Percentiles rank a stretch among this genome's conserved stretches.
These are phyloP conservation scores for Volvox africanus DNA, from an alignment of 139 green algal genomes.

Conservation along the genomic window DNA sequence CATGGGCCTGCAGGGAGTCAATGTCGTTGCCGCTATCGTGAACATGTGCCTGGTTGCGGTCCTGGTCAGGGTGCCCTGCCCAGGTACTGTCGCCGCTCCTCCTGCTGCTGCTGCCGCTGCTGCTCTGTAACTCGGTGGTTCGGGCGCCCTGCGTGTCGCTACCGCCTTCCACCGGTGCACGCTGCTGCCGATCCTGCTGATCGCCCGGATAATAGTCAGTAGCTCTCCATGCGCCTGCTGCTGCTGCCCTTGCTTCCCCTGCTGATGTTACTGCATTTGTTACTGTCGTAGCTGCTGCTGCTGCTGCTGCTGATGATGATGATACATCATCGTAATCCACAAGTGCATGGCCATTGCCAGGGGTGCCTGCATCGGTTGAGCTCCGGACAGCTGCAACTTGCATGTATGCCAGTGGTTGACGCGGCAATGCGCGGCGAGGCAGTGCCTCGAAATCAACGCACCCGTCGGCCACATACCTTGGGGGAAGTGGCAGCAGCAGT, in stretches of 20 bases:
- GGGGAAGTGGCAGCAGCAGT: background rate
- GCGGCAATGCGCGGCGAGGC: conserved; percentile 8
- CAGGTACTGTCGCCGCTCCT: background rate
- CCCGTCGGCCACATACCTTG: conserved; percentile 45
- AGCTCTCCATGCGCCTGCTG: background rate
- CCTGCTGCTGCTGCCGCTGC: background rate
- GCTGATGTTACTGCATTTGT: background rate
- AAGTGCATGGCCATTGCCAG: no score
- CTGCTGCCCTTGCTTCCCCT: background rate
- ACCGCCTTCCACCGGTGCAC: no score
- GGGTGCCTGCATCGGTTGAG: no score
- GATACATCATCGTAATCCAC: background rate
- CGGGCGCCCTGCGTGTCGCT: no score
- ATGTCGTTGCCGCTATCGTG: no score
- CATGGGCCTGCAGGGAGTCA: background rate
- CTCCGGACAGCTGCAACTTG: no score
- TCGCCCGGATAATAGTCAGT: no score
- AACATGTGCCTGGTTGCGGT: no score
- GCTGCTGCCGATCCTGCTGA: no score
- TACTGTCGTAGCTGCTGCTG: background rate
- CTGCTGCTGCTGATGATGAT: background rate
- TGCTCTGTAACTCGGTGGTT: no score
- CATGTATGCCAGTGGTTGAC: background rate
- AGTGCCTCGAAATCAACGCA: conserved; percentile 4
- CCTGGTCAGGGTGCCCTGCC: background rate